phyloP scores from a whole-genome alignment of 1,284 basidiomycete genomes.

The Spongiforma sp. region DNA sequence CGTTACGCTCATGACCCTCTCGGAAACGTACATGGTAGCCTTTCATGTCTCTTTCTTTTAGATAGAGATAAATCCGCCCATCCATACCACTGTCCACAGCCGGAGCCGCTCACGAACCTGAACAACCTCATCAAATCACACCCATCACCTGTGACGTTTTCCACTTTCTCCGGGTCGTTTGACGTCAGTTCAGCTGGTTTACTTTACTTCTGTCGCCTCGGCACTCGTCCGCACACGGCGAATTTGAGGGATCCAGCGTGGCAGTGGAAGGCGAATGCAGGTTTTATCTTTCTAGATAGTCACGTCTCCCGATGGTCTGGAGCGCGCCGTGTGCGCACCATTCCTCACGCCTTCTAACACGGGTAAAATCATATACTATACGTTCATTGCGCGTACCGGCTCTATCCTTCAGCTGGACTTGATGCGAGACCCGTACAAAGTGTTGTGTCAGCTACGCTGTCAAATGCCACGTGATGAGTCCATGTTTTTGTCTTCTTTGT shows the following conservation, averaged over 20 bases:
- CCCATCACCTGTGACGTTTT: too few species aligned
- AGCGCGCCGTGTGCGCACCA: too few species aligned
- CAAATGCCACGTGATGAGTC: constrained; percentile 9
- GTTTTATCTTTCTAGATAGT: constrained; percentile 41
- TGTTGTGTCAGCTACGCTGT: too few species aligned
- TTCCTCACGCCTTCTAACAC: constrained; percentile 20
- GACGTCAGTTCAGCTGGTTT: constrained; percentile 66
- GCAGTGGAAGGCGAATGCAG: constrained; percentile 94
- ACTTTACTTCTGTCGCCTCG: constrained; percentile 86
- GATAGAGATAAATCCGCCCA: too few species aligned
- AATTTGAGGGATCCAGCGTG: constrained; percentile 89
- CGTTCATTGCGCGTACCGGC: constrained; percentile 5
- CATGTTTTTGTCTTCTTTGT: too few species aligned
- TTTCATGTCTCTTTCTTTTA: background rate
- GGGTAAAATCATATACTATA: too few species aligned
- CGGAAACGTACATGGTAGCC: constrained; percentile 77
- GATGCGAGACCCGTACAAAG: too few species aligned
- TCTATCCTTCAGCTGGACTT: constrained; percentile 10
- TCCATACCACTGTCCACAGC: too few species aligned
- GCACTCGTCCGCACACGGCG: constrained; percentile 80
- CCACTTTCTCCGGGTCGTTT: too few species aligned
- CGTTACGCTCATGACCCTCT: constrained; percentile 96
- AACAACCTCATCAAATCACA: constrained; percentile 93
- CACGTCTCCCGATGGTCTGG: too few species aligned
- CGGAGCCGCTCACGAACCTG: constrained; percentile 94